Evolutionary conservation across 164 flowering plant genomes (phyloP).

Genomic region (Amborella trichopoda): DNA sequence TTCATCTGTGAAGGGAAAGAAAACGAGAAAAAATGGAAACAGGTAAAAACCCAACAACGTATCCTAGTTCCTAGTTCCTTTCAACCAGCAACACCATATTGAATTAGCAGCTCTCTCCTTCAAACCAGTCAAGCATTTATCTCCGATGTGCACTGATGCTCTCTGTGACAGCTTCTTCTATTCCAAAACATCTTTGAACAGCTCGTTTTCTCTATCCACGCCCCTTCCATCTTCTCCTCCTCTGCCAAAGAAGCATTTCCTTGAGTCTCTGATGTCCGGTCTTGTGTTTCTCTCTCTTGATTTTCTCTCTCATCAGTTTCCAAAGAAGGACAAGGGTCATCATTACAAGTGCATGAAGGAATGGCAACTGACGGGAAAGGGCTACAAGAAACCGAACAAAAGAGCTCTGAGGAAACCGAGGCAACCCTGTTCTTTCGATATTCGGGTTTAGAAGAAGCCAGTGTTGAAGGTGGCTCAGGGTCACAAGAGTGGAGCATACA

Average conservation of each 20-base stretch:
- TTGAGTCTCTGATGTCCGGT: slow-evolving; percentile 36
- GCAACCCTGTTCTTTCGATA: slow-evolving; percentile 61
- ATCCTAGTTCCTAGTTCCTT: too few relatives aligned
- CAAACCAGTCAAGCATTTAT: slow-evolving; percentile 42
- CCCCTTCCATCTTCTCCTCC: slow-evolving; percentile 47
- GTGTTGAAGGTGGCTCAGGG: slow-evolving; percentile 26
- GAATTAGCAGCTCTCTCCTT: too few relatives aligned
- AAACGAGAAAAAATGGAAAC: too few relatives aligned
- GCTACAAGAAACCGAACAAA: slow-evolving; percentile 84
- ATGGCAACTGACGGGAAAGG: slow-evolving; percentile 78
- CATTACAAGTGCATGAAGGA: slow-evolving; percentile 71
- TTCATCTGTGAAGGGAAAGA: too few relatives aligned
- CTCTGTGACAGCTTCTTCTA: slow-evolving; percentile 93
- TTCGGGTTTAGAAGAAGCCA: slow-evolving; percentile 28
- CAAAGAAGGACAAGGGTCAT: slow-evolving; percentile 63
- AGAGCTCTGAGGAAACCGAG: slow-evolving; percentile 71
- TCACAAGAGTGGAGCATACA: slow-evolving; percentile 78
- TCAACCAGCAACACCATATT: too few relatives aligned
- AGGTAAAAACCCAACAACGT: too few relatives aligned
- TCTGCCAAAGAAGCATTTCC: slow-evolving; percentile 30
- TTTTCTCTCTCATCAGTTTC: slow-evolving; percentile 15
- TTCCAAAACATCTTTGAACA: slow-evolving; percentile 92
- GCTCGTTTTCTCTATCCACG: slow-evolving; percentile 56
- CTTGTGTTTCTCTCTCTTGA: slow-evolving; percentile 32
- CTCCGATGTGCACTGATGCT: slow-evolving; percentile 88